Conservation (phyloP, 192 early-diverging fungal genomes). For the Gryganskiella cystojenkinii region DNA sequence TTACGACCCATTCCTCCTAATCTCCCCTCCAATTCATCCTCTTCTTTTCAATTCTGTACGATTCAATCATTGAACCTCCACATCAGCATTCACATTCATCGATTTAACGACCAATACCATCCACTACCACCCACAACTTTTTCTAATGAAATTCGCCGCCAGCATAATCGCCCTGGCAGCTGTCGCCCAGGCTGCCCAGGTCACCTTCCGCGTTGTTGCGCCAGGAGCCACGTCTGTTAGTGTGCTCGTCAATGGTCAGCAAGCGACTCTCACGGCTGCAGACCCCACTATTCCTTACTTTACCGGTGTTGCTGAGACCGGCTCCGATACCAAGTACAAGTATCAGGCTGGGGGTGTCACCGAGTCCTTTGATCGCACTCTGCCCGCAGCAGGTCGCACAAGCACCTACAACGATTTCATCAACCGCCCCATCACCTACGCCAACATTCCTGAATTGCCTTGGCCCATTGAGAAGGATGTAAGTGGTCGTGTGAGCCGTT, state of each 20-base stretch:
- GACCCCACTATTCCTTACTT: constrained; percentile 54
- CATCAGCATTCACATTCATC: too few relatives aligned
- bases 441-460: constrained; percentile 54
- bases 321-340: constrained; percentile 51
- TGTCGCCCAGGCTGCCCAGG: constrained; percentile 48
- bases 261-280: constrained; percentile 28
- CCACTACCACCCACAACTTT: background rate
- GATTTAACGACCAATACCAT: background rate
- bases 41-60: too few relatives aligned
- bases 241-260: constrained; percentile 51
- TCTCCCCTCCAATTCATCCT: too few relatives aligned
- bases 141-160: constrained; percentile 7
- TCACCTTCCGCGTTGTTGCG: constrained; percentile 56
- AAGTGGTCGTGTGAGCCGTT: too few relatives aligned
- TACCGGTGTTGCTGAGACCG: constrained; percentile 50
- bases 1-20: too few relatives aligned
- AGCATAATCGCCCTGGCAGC: constrained; percentile 24
- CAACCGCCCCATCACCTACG: constrained; percentile 56
- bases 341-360: constrained; percentile 49
- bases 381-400: constrained; percentile 16
- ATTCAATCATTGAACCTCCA: too few relatives aligned
- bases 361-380: constrained; percentile 55
- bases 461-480: constrained; percentile 40
- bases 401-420: constrained; percentile 56
- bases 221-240: constrained; percentile 52